A percentile compares a stretch with the other conserved stretches of the same genome.
Conservation (phyloP, 2,329 filamentous ascomycete species). For the Chalaropsis thielavioides region DNA sequence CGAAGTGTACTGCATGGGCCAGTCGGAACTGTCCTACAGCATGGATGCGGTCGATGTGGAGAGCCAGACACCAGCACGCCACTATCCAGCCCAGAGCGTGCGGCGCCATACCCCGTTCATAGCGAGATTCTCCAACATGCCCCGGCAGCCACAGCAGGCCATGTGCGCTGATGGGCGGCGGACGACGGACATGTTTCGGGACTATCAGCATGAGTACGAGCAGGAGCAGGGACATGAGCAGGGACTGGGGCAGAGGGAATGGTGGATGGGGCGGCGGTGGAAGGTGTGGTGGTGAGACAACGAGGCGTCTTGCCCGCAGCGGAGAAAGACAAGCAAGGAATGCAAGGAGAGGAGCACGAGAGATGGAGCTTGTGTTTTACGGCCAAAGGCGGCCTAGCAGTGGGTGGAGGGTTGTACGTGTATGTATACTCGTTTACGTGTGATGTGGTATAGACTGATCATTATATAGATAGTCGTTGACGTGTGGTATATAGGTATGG, state of each 20-base stretch:
- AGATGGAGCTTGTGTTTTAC: too few relatives aligned
- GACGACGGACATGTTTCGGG: too few relatives aligned
- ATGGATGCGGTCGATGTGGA: neutral
- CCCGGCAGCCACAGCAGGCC: neutral
- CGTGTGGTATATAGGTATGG: too few relatives aligned
- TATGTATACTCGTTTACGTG: too few relatives aligned
- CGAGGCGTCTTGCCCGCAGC: neutral
- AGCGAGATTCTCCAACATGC: neutral
- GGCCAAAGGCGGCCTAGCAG: too few relatives aligned
- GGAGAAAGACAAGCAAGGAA: neutral
- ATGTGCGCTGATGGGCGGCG: neutral
- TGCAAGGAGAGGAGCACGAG: too few relatives aligned
- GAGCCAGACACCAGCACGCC: neutral
- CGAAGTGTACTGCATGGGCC: neutral
- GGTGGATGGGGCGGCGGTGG: neutral
- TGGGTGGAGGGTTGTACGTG: too few relatives aligned
- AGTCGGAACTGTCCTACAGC: neutral
- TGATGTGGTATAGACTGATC: too few relatives aligned
- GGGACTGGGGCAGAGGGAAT: neutral
- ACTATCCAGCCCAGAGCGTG: neutral
- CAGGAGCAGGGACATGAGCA: neutral
- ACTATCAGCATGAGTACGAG: too few relatives aligned
- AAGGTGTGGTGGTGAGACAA: neutral
- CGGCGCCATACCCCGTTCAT: neutral
- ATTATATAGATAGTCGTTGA: too few relatives aligned